Evolutionary conservation across 495 filamentous ascomycete species (phyloP), one percentile per base, ranked within the genome.

Genomic region (Darksidea phi): DNA sequence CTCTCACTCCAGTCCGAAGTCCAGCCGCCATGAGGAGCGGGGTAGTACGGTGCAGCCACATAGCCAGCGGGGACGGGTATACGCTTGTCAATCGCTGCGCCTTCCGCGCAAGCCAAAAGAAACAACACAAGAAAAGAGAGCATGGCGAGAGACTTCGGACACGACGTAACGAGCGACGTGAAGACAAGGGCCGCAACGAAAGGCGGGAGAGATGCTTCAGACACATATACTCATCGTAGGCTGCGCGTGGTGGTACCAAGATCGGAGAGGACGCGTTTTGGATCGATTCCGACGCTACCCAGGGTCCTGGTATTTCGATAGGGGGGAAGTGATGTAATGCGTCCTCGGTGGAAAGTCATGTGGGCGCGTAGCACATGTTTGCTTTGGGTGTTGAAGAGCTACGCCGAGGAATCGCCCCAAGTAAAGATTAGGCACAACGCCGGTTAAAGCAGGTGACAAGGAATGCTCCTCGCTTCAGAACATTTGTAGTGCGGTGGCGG

Each of bases 1-100:
- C 63, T 67, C 46, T 63, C 67, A 43, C 48, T 60, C 67, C 67
- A 69, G 36, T 64, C 66, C 20, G 57, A 37, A 1, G 50, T 54
- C 66, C 66, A 69, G 13, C 66, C 66, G 24, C 66, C 66, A 34
- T 66, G 62, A 26, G 66, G 66, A 41, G 66, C 37, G 57, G 66
- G 66, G 24, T 69, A 69, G 43, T 69, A 69, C 0, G 66, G 62
- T 3, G 66, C 10, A 1, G 66, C 66, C 20, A 69, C 66, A 59
- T 69, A 69, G 15, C 66, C 62, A 52, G 51, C 57, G 0, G 66
- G 66, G 15, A 69, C 58, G 18, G 51, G 10, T 6, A 50, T 42
- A 26, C 64, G 64, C 18, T 46, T 58, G 48, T 54, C 42, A 36
- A 62, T 23, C 15, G 41, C 45, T 20, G 48, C 48, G 28, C 41